Conservation (phyloP, 129 eudicot species). For the Chrysanthemum seticuspe region DNA sequence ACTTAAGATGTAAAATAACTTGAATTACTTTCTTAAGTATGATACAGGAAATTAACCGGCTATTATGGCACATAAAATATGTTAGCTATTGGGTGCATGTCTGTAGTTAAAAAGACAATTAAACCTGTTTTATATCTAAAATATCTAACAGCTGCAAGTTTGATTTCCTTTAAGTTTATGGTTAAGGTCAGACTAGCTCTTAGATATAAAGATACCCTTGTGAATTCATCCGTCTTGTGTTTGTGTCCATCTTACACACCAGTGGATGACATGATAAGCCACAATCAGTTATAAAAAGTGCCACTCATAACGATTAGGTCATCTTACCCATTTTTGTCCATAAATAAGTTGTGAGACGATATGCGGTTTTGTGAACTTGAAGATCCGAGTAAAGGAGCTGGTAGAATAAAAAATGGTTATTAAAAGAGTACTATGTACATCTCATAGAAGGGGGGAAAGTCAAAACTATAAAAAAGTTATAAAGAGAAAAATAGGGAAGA, state of each 20-base stretch:
- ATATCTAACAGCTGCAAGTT: no score
- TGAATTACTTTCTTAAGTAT: no score
- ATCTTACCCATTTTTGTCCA: slow-evolving; percentile 81
- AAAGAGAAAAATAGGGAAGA: no score
- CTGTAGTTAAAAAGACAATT: no score
- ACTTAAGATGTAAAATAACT: no score
- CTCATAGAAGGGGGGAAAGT: background rate
- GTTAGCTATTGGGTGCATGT: no score
- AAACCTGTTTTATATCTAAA: no score
- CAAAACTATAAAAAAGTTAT: background rate
- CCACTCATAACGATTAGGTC: background rate
- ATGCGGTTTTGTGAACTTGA: slow-evolving; percentile 85
- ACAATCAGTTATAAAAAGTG: background rate
- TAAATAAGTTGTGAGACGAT: slow-evolving; percentile 57
- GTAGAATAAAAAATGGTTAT: slow-evolving; percentile 18
- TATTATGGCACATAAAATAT: no score
- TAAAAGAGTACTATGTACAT: slow-evolving; percentile 1
- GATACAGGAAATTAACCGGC: no score
- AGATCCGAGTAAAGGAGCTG: slow-evolving; percentile 93
- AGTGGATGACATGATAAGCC: background rate
- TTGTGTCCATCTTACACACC: background rate
- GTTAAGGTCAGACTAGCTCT: no score
- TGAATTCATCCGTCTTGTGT: background rate
- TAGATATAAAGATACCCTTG: background rate
- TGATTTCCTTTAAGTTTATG: no score